Conservation (phyloP, 169 alveolate genomes). For the Plasmodium cynomolgi region DNA sequence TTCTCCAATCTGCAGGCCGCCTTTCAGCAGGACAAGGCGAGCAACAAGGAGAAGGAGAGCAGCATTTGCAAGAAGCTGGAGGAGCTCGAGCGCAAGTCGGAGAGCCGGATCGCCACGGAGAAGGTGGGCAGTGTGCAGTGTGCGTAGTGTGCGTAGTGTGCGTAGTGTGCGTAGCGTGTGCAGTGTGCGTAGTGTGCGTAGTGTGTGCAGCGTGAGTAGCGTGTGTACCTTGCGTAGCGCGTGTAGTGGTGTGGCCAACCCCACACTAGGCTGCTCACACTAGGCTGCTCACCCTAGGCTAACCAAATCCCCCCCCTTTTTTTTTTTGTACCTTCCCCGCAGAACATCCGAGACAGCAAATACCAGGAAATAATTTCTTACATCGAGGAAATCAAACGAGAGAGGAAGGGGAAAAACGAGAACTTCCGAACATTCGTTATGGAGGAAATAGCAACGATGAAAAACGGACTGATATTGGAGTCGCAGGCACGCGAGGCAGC, state of each 20-base stretch:
- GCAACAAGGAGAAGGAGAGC: slow-evolving; percentile 55
- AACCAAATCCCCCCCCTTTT: background rate
- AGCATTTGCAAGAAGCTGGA: slow-evolving; percentile 58
- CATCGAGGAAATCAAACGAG: slow-evolving; percentile 49
- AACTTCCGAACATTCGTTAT: slow-evolving; percentile 82
- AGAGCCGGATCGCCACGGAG: slow-evolving; percentile 22
- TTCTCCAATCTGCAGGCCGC: slow-evolving; percentile 28
- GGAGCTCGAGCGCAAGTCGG: slow-evolving; percentile 42
- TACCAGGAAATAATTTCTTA: slow-evolving; percentile 67
- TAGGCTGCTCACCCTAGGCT: background rate
- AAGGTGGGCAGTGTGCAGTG: no score
- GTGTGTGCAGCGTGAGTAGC: no score
- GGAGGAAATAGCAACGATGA: slow-evolving; percentile 86
- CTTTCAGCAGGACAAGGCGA: slow-evolving; percentile 48
- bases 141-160: no score
- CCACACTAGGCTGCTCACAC: background rate
- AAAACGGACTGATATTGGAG: slow-evolving; percentile 86
- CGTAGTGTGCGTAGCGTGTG: no score
- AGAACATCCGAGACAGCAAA: slow-evolving; percentile 60
- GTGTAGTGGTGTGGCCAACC: no score
- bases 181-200: background rate
- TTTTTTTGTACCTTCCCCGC: background rate
- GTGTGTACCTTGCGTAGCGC: no score
- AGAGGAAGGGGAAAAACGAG: slow-evolving; percentile 71
- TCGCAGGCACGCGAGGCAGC: slow-evolving; percentile 91